These are phyloP conservation scores for Leccinum rimulosum DNA, from an alignment of 768 basidiomycete species.

Conservation along the genomic window DNA sequence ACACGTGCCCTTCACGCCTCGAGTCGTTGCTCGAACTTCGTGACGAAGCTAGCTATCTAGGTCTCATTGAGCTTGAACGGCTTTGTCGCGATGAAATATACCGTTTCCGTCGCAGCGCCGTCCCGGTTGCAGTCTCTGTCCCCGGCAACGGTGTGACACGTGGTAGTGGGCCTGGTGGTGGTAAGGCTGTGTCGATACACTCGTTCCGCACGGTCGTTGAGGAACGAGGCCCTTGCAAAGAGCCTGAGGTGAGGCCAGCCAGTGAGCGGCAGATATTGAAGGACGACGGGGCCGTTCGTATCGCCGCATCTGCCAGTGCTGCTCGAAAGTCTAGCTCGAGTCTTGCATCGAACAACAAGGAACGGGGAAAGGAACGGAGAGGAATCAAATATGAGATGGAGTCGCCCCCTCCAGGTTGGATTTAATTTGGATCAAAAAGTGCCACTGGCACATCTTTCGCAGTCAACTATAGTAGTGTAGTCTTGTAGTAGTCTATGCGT, in stretches of 20 bases:
- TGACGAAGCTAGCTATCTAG: slow-evolving; percentile 77
- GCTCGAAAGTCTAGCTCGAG: slow-evolving; percentile 7
- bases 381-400: slow-evolving; percentile 3
- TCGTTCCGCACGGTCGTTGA: slow-evolving; percentile 64
- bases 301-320: neutral
- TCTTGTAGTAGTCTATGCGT: neutral
- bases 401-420: slow-evolving; percentile 47
- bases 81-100: slow-evolving; percentile 70
- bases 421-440: slow-evolving; percentile 27
- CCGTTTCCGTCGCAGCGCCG: slow-evolving; percentile 42
- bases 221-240: slow-evolving; percentile 36
- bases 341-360: slow-evolving; percentile 16
- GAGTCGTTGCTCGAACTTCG: slow-evolving; percentile 72
- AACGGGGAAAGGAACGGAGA: slow-evolving; percentile 12
- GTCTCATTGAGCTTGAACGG: slow-evolving; percentile 58
- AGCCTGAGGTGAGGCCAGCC: slow-evolving; percentile 1
- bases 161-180: slow-evolving; percentile 15
- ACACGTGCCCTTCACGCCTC: slow-evolving; percentile 46
- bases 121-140: slow-evolving; percentile 11
- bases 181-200: slow-evolving; percentile 55
- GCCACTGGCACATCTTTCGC: neutral
- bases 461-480: neutral
- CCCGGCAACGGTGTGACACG: slow-evolving; percentile 38
- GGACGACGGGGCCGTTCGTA: neutral
- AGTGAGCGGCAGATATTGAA: slow-evolving; percentile 6